phyloP scores from a whole-genome alignment of 2,329 filamentous ascomycete species.

The Mycogone perniciosa region DNA sequence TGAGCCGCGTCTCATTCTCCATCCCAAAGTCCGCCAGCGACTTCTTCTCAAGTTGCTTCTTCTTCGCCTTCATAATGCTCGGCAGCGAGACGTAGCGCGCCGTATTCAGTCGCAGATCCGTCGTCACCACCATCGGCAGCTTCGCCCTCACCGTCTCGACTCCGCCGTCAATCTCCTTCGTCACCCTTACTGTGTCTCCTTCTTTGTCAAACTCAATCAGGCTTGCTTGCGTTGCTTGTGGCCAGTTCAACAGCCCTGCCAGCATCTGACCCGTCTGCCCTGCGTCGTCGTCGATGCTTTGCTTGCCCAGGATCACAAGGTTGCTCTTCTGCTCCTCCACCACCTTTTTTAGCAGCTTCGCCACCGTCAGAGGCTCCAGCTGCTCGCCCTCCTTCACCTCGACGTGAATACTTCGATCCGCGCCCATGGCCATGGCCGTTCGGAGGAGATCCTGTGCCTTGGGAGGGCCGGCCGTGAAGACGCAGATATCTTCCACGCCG shows the following conservation, averaged over 20 bases:
- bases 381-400: conserved; percentile 69
- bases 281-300: conserved; percentile 95
- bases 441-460: conserved; percentile 86
- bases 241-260: conserved; percentile 83
- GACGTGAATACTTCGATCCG: conserved; percentile 85
- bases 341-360: conserved; percentile 77
- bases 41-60: conserved; percentile 97
- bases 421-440: conserved; percentile 98
- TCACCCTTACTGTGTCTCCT: conserved; percentile 66
- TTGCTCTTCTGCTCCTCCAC: conserved; percentile 83
- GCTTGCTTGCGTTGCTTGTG: conserved; percentile 89
- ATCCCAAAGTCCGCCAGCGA: conserved; percentile 75
- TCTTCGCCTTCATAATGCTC: conserved; percentile 99
- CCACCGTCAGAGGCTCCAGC: conserved; percentile 84
- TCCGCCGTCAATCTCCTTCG: conserved; percentile 90
- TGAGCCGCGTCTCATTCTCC: conserved; percentile 68
- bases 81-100: conserved; percentile 91
- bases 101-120: conserved; percentile 90
- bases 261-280: conserved; percentile 98
- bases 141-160: conserved; percentile 81
- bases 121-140: conserved; percentile 90
- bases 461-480: conserved; percentile 78
- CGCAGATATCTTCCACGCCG: conserved; percentile 85
- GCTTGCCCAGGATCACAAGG: conserved; percentile 90
- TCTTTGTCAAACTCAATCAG: conserved; percentile 71